Evolutionary conservation across 257 asterid genomes (phyloP).

Genomic region (Solanum megistacrolobum): DNA sequence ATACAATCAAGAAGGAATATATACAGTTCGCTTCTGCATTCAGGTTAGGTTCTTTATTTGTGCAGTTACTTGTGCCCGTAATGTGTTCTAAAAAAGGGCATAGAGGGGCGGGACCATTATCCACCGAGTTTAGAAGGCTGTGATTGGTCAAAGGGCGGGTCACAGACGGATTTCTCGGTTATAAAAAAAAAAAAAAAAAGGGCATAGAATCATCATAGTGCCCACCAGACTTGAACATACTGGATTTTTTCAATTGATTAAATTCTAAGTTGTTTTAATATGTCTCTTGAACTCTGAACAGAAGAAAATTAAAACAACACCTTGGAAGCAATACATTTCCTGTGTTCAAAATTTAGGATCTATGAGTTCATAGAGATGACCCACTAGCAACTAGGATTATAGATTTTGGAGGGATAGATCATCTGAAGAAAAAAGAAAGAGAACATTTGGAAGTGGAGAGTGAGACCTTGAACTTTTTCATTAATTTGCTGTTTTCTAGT

Average conservation of each 20-base stretch:
- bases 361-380: background rate
- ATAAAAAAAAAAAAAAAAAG: no score
- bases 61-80: background rate
- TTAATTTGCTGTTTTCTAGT: background rate
- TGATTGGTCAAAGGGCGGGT: no score
- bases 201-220: background rate
- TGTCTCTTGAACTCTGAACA: background rate
- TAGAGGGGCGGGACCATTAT: background rate
- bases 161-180: no score
- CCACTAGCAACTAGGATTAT: background rate
- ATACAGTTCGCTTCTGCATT: constrained; percentile 96
- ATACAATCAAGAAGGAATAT: constrained; percentile 86
- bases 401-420: background rate
- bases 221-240: background rate
- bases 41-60: constrained; percentile 42
- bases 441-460: background rate
- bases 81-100: background rate
- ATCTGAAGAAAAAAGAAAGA: background rate
- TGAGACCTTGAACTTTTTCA: background rate
- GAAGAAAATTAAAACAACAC: background rate
- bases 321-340: background rate
- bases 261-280: background rate
- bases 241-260: background rate
- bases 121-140: no score
- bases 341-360: background rate